phyloP scores from a whole-genome alignment of 2,329 filamentous ascomycete genomes.

The Pseudocercospora musae region DNA sequence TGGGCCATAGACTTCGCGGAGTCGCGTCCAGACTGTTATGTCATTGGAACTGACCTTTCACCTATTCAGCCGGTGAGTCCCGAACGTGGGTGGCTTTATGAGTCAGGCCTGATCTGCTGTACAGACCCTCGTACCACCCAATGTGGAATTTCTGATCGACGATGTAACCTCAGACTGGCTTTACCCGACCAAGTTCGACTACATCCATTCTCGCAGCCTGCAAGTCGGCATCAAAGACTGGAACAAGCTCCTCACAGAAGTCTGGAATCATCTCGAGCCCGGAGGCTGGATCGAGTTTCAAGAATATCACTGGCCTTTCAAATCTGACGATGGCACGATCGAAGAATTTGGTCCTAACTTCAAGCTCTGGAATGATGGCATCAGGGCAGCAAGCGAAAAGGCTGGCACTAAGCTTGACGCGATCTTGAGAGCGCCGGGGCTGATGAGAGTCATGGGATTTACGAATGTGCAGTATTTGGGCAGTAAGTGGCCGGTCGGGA shows the following conservation, averaged over 20 bases:
- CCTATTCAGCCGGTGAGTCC: constrained; percentile 45
- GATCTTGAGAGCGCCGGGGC: not conserved
- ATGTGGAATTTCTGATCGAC: constrained; percentile 48
- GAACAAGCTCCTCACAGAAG: constrained; percentile 18
- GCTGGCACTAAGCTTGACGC: not conserved
- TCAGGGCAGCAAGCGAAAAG: not conserved
- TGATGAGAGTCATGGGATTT: not conserved
- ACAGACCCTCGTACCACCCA: constrained; percentile 43
- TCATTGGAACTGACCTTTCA: constrained; percentile 42
- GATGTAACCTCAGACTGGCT: constrained; percentile 45
- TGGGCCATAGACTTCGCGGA: constrained; percentile 34
- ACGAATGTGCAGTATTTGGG: not conserved
- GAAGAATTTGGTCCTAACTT: not conserved
- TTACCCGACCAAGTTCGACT: constrained; percentile 31
- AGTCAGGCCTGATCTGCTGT: not conserved
- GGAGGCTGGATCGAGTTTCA: constrained; percentile 19
- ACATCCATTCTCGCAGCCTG: constrained; percentile 46
- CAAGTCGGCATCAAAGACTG: constrained; percentile 48
- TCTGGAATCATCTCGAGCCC: constrained; percentile 13
- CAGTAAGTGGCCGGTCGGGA: not conserved
- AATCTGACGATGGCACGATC: not conserved
- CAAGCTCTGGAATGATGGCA: not conserved
- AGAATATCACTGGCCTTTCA: not conserved
- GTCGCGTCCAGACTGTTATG: constrained; percentile 23
- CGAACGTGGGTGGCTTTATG: too few species aligned